Percentiles rank a stretch among this genome's conserved stretches.
These are phyloP conservation scores for Glomus cerebriforme DNA, from an alignment of 192 early-diverging fungal species.

Conservation along the genomic window DNA sequence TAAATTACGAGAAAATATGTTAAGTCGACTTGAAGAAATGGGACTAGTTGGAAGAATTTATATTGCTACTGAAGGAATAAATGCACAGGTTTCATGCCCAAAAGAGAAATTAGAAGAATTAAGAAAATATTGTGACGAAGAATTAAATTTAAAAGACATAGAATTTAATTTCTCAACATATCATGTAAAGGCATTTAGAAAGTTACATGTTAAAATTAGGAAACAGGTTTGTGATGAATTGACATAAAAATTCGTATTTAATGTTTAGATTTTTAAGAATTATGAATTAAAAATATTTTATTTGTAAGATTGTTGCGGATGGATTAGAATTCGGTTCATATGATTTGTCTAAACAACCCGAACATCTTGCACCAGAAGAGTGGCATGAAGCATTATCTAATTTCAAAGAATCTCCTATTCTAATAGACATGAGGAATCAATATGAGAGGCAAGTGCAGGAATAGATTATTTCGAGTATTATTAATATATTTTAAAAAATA, in stretches of 20 bases:
- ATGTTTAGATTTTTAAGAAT: background rate
- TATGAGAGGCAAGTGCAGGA: conserved; percentile 62
- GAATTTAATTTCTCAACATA: conserved; percentile 71
- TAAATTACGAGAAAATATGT: conserved; percentile 43
- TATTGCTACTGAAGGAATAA: conserved; percentile 72
- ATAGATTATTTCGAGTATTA: background rate
- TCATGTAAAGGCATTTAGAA: conserved; percentile 61
- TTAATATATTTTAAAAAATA: background rate
- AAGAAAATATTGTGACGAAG: conserved; percentile 52
- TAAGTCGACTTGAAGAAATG: conserved; percentile 46
- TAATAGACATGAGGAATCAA: conserved; percentile 81
- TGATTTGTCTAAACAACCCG: conserved; percentile 62
- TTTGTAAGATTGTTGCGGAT: conserved; percentile 58
- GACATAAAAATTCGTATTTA: conserved; percentile 8
- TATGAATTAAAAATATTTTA: background rate
- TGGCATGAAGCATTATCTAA: conserved; percentile 64
- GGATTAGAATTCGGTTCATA: conserved; percentile 54
- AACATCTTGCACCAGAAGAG: conserved; percentile 64
- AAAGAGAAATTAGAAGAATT: conserved; percentile 47
- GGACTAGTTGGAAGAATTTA: conserved; percentile 75
- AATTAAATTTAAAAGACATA: conserved; percentile 42
- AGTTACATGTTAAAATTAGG: conserved; percentile 68
- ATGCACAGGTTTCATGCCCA: conserved; percentile 78
- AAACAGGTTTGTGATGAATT: conserved; percentile 45
- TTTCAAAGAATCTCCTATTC: conserved; percentile 45